Evolutionary conservation across 2,329 filamentous ascomycete species (phyloP).

Genomic region (Aspergillus felis): DNA sequence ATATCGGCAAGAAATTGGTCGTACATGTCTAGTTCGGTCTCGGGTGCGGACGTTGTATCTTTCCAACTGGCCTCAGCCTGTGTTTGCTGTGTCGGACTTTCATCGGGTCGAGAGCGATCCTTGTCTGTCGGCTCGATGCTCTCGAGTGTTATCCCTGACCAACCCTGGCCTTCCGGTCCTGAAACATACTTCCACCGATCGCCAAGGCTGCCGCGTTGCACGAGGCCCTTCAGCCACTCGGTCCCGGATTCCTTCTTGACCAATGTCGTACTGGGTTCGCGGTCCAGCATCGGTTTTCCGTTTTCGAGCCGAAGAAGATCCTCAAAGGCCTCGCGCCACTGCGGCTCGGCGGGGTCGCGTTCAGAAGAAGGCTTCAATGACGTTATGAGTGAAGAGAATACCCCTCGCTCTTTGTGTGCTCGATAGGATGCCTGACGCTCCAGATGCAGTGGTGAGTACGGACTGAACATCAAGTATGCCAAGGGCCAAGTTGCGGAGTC

Average conservation of each 20-base stretch:
- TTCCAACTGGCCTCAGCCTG: constrained; percentile 24
- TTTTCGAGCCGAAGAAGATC: constrained; percentile 52
- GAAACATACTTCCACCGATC: constrained; percentile 34
- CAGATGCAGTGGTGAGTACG: constrained; percentile 54
- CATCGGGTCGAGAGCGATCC: constrained; percentile 9
- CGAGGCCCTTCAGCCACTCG: constrained; percentile 40
- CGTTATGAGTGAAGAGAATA: constrained; percentile 34
- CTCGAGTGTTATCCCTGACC: constrained; percentile 22
- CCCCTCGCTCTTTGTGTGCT: constrained; percentile 22
- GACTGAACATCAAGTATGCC: constrained; percentile 44
- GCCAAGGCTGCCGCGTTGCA: constrained; percentile 41
- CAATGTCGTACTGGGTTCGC: constrained; percentile 15
- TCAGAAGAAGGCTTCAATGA: constrained; percentile 28
- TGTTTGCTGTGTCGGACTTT: constrained; percentile 5
- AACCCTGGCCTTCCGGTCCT: constrained; percentile 18
- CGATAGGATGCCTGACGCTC: constrained; percentile 43
- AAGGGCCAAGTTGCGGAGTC: constrained; percentile 39
- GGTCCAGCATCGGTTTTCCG: constrained; percentile 40
- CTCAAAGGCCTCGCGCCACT: constrained; percentile 58
- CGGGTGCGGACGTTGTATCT: constrained; percentile 29
- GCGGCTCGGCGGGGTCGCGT: constrained; percentile 33
- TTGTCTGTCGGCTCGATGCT: constrained; percentile 7
- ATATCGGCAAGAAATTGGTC: constrained; percentile 45
- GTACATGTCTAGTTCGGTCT: constrained; percentile 53
- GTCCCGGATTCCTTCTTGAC: constrained; percentile 28